Base-by-base conservation (phyloP, 2,329 filamentous ascomycete genomes). In the Fusarium robinianum region DNA sequence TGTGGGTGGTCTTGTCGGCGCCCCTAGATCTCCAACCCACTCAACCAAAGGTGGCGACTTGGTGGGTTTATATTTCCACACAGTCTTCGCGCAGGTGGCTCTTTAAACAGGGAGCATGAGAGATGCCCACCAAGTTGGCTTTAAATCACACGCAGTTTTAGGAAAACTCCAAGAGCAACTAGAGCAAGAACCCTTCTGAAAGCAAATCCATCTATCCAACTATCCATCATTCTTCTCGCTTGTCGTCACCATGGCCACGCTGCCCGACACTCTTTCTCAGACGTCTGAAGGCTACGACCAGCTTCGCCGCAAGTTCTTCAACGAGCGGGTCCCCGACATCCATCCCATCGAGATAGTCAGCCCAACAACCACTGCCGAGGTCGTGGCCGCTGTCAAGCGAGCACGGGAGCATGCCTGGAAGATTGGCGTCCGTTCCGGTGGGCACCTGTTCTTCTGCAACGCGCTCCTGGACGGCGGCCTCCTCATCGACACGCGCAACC, bases 371-470 rank as follows among this genome's bases (percentile, higher is more conserved):
- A 33, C 44, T 6, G 26, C 26, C 9, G 39, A 47, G 19, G 44
- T 44, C 3, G 26, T 40, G n/a, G 25, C 24, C 6, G 44, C 44
- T n/a, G 29, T 47, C 6, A 35, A 26, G 14, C 29, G 44, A 15
- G 44, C 44, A 27, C 24, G 29, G 6, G 31, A 47, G 31, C 39
- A 43, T 19, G 39, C 26, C 15, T 34, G 34, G 3, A 35, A 34
- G 12, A 18, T 44, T 24, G 44, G 44, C 4, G 32, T 47, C 14
- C 44, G 44, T 23, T 47, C 44, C n/a, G 34, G 32, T 3, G 44
- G 44, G n/a, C 44, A 47, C 8, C 24, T 47, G 29, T 43, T 43
- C 31, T 35, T 32, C 17, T 43, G 32, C 3, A 30, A 29, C n/a
- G 39, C 32, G 4, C 17, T 43, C 18, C 24, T 42, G 5, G 31